A percentile compares a stretch with the other conserved stretches of the same genome.
phyloP scores from a whole-genome alignment of 1,284 basidiomycete genomes.

The Cryptococcus amylolentus region DNA sequence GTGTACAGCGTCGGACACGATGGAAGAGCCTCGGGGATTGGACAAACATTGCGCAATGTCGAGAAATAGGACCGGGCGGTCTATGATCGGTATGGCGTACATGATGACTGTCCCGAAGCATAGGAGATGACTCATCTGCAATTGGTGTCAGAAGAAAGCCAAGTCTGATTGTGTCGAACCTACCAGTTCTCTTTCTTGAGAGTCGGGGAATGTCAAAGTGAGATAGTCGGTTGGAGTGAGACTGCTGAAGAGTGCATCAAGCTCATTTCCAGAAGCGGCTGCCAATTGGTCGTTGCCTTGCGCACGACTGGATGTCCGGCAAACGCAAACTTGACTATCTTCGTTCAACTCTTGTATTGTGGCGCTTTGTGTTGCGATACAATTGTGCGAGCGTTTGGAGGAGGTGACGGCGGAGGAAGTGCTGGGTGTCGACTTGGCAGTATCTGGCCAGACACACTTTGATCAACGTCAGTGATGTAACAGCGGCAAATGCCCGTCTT shows the following conservation, averaged over 20 bases:
- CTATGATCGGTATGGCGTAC: slow-evolving; percentile 11
- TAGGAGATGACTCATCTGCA: slow-evolving; percentile 14
- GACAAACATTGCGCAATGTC: slow-evolving; percentile 13
- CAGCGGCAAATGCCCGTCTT: background rate
- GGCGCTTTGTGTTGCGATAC: background rate
- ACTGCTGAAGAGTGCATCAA: background rate
- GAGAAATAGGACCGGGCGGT: slow-evolving; percentile 15
- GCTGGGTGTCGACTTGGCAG: background rate
- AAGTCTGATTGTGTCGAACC: background rate
- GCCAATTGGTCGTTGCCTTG: background rate
- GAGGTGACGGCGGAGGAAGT: background rate
- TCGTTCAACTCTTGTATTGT: slow-evolving; percentile 1
- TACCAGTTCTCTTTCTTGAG: slow-evolving; percentile 14
- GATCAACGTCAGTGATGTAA: background rate
- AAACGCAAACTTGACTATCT: background rate
- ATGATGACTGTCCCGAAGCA: slow-evolving; percentile 15
- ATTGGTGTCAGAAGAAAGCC: background rate
- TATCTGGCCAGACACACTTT: background rate
- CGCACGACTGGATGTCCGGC: background rate
- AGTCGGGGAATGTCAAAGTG: slow-evolving; percentile 8
- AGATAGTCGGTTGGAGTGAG: slow-evolving; percentile 10
- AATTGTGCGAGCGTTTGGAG: background rate
- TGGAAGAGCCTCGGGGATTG: slow-evolving; percentile 13
- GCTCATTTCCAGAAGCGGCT: background rate
- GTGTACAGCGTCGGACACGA: slow-evolving; percentile 15